Conservation (phyloP, 768 basidiomycete species). For the Omphalotus guepiniiformis region DNA sequence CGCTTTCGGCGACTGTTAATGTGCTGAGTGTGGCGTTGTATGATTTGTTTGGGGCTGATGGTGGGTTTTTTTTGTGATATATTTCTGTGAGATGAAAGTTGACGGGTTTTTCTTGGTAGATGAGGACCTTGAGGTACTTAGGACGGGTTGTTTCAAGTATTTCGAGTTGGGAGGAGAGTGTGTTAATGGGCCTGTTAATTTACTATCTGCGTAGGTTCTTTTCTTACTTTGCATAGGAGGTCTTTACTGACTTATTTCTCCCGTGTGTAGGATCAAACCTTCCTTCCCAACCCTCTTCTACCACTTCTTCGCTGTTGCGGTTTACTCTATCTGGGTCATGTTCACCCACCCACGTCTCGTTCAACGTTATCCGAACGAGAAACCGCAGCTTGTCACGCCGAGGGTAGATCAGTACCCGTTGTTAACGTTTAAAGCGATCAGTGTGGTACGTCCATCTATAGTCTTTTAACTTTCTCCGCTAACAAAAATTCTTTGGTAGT, state of each 20-base stretch:
- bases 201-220: conserved; percentile 75
- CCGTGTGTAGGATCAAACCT: conserved; percentile 59
- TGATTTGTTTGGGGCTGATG: conserved; percentile 91
- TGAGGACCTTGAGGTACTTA: conserved; percentile 56
- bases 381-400: conserved; percentile 38
- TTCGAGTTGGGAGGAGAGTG: conserved; percentile 92
- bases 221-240: neutral
- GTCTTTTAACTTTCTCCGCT: neutral
- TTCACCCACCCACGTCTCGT: conserved; percentile 52
- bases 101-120: conserved; percentile 30
- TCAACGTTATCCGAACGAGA: conserved; percentile 24
- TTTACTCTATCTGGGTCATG: conserved; percentile 90
- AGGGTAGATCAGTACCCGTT: conserved; percentile 63
- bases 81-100: neutral
- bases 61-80: conserved; percentile 25
- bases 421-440: conserved; percentile 54
- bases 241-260: neutral
- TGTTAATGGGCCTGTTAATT: conserved; percentile 80
- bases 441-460: conserved; percentile 54
- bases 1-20: conserved; percentile 81
- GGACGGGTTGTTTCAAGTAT: conserved; percentile 94
- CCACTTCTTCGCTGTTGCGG: conserved; percentile 95
- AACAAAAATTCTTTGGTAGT: conserved; percentile 37
- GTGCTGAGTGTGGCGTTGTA: conserved; percentile 92
- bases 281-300: conserved; percentile 77